Evolutionary conservation across 2,329 filamentous ascomycete species (phyloP).

Genomic region (Monosporascus sp.): DNA sequence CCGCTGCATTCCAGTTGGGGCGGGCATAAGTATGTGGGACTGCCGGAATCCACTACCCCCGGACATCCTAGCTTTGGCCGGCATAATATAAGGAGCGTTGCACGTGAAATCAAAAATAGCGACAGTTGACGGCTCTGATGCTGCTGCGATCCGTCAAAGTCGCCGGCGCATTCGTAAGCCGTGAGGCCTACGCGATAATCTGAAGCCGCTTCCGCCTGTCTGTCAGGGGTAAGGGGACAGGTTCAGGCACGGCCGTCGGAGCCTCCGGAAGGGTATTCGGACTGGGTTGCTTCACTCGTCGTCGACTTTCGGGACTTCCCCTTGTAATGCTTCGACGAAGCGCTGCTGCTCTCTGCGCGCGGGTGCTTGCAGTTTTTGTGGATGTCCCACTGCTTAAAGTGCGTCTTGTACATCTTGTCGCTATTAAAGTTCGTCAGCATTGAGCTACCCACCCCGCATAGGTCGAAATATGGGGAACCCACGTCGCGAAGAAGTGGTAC

Average conservation of each 20-base stretch:
- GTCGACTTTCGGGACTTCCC: not conserved
- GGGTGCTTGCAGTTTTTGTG: not conserved
- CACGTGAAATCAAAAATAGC: too few relatives aligned
- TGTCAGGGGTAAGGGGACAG: not conserved
- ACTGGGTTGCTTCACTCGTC: not conserved
- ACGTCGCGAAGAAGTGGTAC: slow-evolving; percentile 2
- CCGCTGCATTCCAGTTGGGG: too few relatives aligned
- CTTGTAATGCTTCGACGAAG: not conserved
- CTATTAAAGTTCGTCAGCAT: not conserved
- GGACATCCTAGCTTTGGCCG: too few relatives aligned
- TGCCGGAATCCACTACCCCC: too few relatives aligned
- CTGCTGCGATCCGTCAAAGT: too few relatives aligned
- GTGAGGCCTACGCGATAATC: too few relatives aligned
- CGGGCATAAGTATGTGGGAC: too few relatives aligned
- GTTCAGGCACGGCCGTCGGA: not conserved
- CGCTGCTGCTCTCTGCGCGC: not conserved
- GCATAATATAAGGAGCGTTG: too few relatives aligned
- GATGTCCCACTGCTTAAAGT: slow-evolving; percentile 1
- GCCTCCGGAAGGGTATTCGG: not conserved
- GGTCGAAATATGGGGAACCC: not conserved
- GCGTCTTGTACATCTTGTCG: slow-evolving; percentile 1
- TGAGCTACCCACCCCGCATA: too few relatives aligned
- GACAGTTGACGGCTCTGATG: too few relatives aligned
- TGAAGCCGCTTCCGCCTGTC: too few relatives aligned
- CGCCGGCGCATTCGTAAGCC: too few relatives aligned